Base-by-base conservation (phyloP, 495 filamentous ascomycete species). In the Penicillium angulare region DNA sequence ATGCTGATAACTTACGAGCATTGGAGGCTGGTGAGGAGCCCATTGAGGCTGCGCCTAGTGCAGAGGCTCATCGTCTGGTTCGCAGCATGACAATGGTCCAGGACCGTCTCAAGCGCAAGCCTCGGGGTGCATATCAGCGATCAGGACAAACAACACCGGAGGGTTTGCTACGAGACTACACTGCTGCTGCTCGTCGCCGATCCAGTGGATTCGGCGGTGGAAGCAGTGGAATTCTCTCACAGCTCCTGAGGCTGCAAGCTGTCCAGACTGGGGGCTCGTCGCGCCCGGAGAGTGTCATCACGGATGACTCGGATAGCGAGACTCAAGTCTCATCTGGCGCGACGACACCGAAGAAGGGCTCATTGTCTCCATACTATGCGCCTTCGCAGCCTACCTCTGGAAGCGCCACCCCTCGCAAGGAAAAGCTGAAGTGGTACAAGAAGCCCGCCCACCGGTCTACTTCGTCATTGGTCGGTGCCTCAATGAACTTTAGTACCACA, bases 361-460 rank as follows among this genome's bases (percentile, higher is more conserved):
- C 60, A 8, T 43, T 56, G 5, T 60, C 64, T 0, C 63, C 63
- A 3, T 48, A 48, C 1, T 23, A 55, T 16, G 24, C 52, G 7
- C 36, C 45, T 2, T 65, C 61, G 6, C 44, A 42, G 43, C 57
- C 64, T 3, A 29, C 59, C 0, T 82, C 82, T 17, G 82, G 83
- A n/a, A 53, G 79, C 13, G 69, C 71, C 29, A 83, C 84, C 16
- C 78, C 85, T n/a, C 71, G 71, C 50, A 70, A 74, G 47, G 75
- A 79, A 35, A 80, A 80, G 50, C 62, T 81, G 29, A 86, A 81
- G 60, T 92, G 80, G 86, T 86, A 86, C 64, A 81, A 81, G 53
- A 85, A 81, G 54, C 60, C 71, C 52, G 47, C 68, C 49, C 69
- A 69, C 29, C 73, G 49, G 1, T 75, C 72, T 7, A 77, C 72